Base-by-base conservation (phyloP, 2,329 filamentous ascomycete genomes). In the Aspergillus eucalypticola region DNA sequence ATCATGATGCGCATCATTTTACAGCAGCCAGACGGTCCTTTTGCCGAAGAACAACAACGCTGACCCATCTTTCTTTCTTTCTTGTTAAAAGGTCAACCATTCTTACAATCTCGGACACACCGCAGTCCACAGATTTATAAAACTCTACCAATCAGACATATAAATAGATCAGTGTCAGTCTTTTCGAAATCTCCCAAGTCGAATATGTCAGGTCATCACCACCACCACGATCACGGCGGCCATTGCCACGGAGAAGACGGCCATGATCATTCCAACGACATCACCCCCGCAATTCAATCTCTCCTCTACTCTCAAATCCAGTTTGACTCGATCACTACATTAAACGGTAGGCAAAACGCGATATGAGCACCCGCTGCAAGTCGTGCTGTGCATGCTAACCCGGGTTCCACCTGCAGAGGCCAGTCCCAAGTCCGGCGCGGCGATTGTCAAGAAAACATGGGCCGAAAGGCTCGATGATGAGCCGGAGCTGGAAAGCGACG, bases 221-320 rank as follows among this genome's bases (percentile, higher is more conserved):
- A 78, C 54, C 72, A 77, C 44, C 64, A 75, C 53, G 68, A 74
- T 54, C 75, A 81, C 61, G 69, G 70, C 59, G 76, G 77, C 48
- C 79, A 83, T 67, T 81, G 76, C 59, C 79, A 83, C 63, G 79
- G 81, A 64, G 78, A 81, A 66, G 82, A 83, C 60, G 84, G 81
- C 44, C 92, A 97, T 75, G 92, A 96, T 76, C 94, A 97, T 79
- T 89, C 86, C 50, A 91, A 98, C 80, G 94, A 98, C 80, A 86
- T 96, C 69, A 93, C 91, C 1, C 95, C 95, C 0, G 94, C 93
- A 1, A 83, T 97, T 15, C 94, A 98, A 77, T 89, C 88, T 69
- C 92, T 92, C 44, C 87, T 99, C 38, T 98, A 97, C 81, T 87
- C 91, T 65, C 90, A 96, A 74, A 92, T 99, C 76, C 87, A 93